Base-by-base conservation (phyloP, 2,329 filamentous ascomycete species). In the Exophiala sp. region DNA sequence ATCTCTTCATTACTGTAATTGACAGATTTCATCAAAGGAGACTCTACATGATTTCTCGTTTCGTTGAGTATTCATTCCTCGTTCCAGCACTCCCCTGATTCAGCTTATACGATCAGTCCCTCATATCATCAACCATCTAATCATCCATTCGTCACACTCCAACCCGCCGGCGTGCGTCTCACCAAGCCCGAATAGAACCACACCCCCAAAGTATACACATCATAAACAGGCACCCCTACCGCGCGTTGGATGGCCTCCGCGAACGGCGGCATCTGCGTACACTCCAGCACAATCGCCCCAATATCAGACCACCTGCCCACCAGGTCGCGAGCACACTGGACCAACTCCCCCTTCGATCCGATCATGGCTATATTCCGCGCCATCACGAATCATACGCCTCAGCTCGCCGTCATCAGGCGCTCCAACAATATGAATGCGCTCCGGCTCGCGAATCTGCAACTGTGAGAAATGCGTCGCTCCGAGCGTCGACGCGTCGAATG, bases 191-290 rank as follows among this genome's bases (percentile, higher is more conserved):
- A 64, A 42, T 69, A 68, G 32, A 68, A 66, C 65, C 67, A 70
- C 8, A 41, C 49, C 0, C 58, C 65, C 60, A 67, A 61, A 1
- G 68, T 67, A 35, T 62, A 66, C 2, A 70, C 63, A 53, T 70
- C 68, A 43, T 68, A 68, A 1, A 66, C 64, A 0, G 66, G 65
- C 19, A 65, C 37, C 0, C 58, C 56, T 2, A 64, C 57, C 6
- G 60, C 60, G 10, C 41, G n/a, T n/a, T 65, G 63, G 19, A 70
- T 65, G 0, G 61, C 57, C 38, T 64, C 60, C 0, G 60, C 63
- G 46, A 65, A 69, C 0, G 66, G 64, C 0, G 67, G 61, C 65
- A 70, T 68, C 24, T 69, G 64, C 2, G 63, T 68, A 50, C 68
- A 70, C 50, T 69, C 68, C 21, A 70, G 50, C 24, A 58, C 61